Conservation (phyloP, 116 monocot species). For the Papilionanthe hybrid region DNA sequence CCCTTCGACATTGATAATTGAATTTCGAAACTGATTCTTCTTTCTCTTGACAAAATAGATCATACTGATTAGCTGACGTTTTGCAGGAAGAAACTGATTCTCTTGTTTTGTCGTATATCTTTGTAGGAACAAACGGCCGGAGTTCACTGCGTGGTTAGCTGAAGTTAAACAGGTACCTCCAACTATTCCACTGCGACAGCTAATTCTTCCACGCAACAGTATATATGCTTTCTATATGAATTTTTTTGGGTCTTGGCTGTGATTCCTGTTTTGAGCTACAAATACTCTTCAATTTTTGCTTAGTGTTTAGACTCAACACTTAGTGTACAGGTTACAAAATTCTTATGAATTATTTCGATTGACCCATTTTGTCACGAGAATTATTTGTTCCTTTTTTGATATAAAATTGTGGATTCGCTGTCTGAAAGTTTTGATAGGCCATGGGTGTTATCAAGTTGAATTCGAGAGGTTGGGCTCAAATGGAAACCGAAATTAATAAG, state of each 20-base stretch:
- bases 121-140: conserved; percentile 91
- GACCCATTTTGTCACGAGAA: background rate
- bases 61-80: background rate
- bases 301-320: background rate
- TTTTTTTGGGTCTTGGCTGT: background rate
- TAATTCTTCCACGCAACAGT: background rate
- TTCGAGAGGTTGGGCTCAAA: background rate
- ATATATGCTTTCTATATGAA: background rate
- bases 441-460: background rate
- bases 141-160: conserved; percentile 89
- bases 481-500: no score
- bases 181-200: background rate
- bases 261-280: background rate
- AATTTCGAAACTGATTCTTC: background rate
- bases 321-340: background rate
- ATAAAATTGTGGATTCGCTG: background rate
- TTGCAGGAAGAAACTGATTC: no score
- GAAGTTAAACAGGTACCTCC: conserved; percentile 79
- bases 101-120: background rate
- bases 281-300: background rate
- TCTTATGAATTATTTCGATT: background rate
- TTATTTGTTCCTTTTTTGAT: background rate
- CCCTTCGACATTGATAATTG: background rate
- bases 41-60: background rate
- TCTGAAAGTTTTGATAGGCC: background rate